Evolutionary conservation across 108 stramenopile species (phyloP), one percentile per base, ranked within the genome.

Genomic region (Discostella pseudostelligera): DNA sequence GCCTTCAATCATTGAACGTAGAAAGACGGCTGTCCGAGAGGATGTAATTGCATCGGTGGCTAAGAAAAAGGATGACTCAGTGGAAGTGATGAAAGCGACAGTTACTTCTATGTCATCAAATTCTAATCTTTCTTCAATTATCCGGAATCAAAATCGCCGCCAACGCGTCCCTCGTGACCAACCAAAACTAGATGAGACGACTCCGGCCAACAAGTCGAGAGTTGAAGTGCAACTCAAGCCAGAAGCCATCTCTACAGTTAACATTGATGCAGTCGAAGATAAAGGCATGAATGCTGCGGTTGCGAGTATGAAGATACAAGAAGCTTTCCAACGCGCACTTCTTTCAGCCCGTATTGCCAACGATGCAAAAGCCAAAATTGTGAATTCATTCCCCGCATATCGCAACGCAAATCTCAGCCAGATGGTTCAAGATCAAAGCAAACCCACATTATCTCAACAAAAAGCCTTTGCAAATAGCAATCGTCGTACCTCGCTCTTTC

Each of bases 281-380:
- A 4, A 43, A 8, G 24, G 6, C 22, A 25, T 46, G 1, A 32
- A 56, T 44, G 28, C 21, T 24, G 66, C 26, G 43, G 28, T 26
- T 5, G 51, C 55, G 4, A 54, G 50, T 22, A 56, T 43, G 39
- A 67, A 69, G 28, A 55, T 39, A 36, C 67, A 64, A 51, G 75
- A 69, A 35, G 66, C 65, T 39, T 75, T 67, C 36, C 74, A 75
- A 40, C 74, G 66, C 22, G 50, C 59, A 25, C 46, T 75, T 40
- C 66, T 75, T 14, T 50, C 74, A 0, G 50, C 65, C 8, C 74
- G 49, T 51, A 43, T 75, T 64, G 76, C 67, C 0, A 64, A 69
- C 29, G 62, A 64, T 40, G 59, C 69, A 20, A 70, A 70, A 32
- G 40, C 68, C 12, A 56, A 36, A 26, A 17, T 56, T 14, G 12